Evolutionary conservation across 1,284 basidiomycete species (phyloP), one percentile per base, ranked within the genome.

Genomic region (Moesziomyces globuligerus): DNA sequence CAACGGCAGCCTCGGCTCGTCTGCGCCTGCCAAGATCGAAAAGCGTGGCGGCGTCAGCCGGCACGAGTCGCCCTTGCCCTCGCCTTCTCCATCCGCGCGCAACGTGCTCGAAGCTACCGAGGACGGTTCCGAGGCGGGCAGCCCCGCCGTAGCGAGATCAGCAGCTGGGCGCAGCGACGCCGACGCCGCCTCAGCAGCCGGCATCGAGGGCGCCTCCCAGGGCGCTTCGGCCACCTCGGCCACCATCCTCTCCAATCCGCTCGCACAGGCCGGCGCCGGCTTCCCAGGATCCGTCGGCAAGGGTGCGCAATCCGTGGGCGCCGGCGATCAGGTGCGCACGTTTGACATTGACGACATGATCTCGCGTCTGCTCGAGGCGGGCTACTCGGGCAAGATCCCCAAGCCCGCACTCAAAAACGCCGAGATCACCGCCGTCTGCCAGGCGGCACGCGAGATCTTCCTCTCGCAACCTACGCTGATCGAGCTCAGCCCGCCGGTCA

Each of bases 281-380:
- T 62, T 54, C 44, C 47, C 51, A 26, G 55, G 46, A 8, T 71
- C 74, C 3, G 50, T 52, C 3, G 64, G 64, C 46, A 65, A 73
- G 18, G 53, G 50, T 36, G 26, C 73, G 7, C 59, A 64, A 39
- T 51, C 60, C n/a, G 43, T 60, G 18, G 48, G 60, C 5, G 65
- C 53, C 17, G 73, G 54, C 36, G 78, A 79, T 36, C 66, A 74
- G 42, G 77, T 78, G 36, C 75, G 79, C 43, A 85, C 89, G 48
- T 87, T 98, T 76, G 96, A 99, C 83, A 90, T 98, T 64, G 96
- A 98, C 85, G 95, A 97, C 83, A 98, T 98, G 92, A 98, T 99
- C 80, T 90, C 91, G 80, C 89, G 95, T 46, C 87, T 99, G 49
- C 87, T 99, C 74, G 95, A 98, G 77, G 93, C 97, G 3, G 96